Evolutionary conservation across 768 basidiomycete species (phyloP).

Genomic region (Naganishia vaughanmartiniae): DNA sequence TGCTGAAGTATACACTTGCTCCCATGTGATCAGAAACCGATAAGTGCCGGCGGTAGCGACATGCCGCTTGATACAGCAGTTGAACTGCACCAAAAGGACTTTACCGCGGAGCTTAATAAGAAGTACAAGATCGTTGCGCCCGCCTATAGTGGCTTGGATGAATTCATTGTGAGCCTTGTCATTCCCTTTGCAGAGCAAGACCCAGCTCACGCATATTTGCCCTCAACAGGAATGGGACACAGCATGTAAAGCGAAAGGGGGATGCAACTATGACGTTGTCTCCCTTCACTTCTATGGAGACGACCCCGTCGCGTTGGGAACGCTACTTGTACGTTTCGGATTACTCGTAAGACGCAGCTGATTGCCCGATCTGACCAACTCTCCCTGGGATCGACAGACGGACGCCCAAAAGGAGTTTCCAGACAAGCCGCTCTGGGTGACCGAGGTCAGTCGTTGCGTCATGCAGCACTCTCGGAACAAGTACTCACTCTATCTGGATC

Average conservation of each 20-base stretch:
- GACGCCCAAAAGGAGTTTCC: constrained; percentile 30
- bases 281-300: constrained; percentile 45
- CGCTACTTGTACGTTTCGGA: background rate
- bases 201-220: background rate
- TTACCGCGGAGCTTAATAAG: constrained; percentile 33
- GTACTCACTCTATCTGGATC: background rate
- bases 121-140: constrained; percentile 38
- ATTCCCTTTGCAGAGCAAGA: background rate
- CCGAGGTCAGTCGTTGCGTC: constrained; percentile 22
- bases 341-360: background rate
- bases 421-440: constrained; percentile 39
- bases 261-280: constrained; percentile 42
- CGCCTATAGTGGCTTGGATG: constrained; percentile 39
- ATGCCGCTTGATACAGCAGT: constrained; percentile 31
- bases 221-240: constrained; percentile 35
- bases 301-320: constrained; percentile 31
- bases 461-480: background rate
- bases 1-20: background rate
- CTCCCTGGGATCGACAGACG: background rate
- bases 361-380: background rate
- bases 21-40: background rate
- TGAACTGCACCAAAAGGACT: constrained; percentile 35
- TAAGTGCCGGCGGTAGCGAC: constrained; percentile 27
- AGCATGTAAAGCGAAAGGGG: constrained; percentile 35
- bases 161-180: constrained; percentile 38